Conservation (phyloP, 805 yeast species). For the Candida vaughaniae region DNA sequence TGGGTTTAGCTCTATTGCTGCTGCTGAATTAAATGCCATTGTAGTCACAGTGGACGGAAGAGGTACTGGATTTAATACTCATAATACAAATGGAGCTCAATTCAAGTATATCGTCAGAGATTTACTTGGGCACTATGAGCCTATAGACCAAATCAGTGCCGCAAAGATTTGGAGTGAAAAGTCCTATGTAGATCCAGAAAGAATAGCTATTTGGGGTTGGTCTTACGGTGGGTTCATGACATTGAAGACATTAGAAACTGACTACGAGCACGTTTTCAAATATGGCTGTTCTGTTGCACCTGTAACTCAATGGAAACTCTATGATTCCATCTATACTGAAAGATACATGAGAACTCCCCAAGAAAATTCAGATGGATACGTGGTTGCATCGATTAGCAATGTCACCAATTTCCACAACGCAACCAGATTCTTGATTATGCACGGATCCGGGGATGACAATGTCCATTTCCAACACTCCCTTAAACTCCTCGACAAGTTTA, state of each 20-base stretch:
- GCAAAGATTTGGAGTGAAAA: conserved; percentile 68
- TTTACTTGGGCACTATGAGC: conserved; percentile 77
- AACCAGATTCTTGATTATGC: conserved; percentile 80
- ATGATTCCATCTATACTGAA: conserved; percentile 93
- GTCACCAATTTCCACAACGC: conserved; percentile 53
- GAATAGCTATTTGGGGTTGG: conserved; percentile 96
- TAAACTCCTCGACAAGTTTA: conserved; percentile 68
- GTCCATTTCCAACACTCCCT: conserved; percentile 92
- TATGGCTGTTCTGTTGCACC: conserved; percentile 98
- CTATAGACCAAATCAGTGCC: conserved; percentile 81
- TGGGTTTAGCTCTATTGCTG: conserved; percentile 69
- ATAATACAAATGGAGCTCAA: conserved; percentile 42
- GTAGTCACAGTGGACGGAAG: conserved; percentile 96
- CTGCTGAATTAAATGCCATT: conserved; percentile 75
- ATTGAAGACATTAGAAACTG: conserved; percentile 81
- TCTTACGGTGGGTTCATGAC: conserved; percentile 96
- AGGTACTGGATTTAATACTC: conserved; percentile 90
- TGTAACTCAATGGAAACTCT: conserved; percentile 89
- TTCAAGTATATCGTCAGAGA: conserved; percentile 82
- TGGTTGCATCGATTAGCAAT: conserved; percentile 52
- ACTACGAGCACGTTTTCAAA: conserved; percentile 68
- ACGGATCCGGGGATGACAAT: conserved; percentile 96
- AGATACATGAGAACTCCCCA: conserved; percentile 87
- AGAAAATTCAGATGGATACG: conserved; percentile 64
- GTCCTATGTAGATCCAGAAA: conserved; percentile 58